Base-by-base conservation (phyloP, 371 early-diverging fungal genomes). In the Rhizopus stolonifer region DNA sequence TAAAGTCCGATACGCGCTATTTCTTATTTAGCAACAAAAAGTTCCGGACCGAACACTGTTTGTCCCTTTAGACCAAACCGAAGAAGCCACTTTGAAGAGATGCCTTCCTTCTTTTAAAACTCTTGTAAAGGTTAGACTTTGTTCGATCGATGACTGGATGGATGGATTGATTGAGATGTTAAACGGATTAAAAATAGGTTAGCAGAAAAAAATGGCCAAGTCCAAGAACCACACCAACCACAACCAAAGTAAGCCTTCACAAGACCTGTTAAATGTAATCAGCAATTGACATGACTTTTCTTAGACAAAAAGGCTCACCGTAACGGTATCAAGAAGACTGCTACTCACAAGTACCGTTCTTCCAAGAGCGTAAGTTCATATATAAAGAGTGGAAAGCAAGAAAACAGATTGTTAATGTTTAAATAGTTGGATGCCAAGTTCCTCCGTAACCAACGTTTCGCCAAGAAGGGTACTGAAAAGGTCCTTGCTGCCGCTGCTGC, bases 151-250 rank as follows among this genome's bases (percentile, higher is more conserved):
- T 7, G 10, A 38, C 17, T n/a, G 38, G 17, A 38, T 38, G 38
- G 38, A 38, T 38, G 38, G 38, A 38, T 21, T 4, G 15, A 7
- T 36, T 29, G 6, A 29, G 6, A 29, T 29, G 6, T 29, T 9
- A n/a, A 36, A 36, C 15, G 36, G 36, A 36, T 36, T 11, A 15
- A n/a, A n/a, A n/a, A n/a, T n/a, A n/a, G n/a, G n/a, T n/a, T n/a
- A n/a, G n/a, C n/a, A 15, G 15, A 23, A 11, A 24, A 51, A 11
- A 44, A 93, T 95, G 95, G 80, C 96, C 80, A 96, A 96, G 89
- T 90, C 92, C 59, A 96, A 98, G 95, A 99, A 99, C 89, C 99
- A 98, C 90, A 99, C 99, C 82, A 98, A 98, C 90, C 96, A 97
- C 92, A 99, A 99, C 92, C 99, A 99, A 84, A 96, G 82, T 83